Percentiles rank a stretch among this genome's conserved stretches.
phyloP scores from a whole-genome alignment of 192 early-diverging fungal genomes.

The Paraglomus occultum region DNA sequence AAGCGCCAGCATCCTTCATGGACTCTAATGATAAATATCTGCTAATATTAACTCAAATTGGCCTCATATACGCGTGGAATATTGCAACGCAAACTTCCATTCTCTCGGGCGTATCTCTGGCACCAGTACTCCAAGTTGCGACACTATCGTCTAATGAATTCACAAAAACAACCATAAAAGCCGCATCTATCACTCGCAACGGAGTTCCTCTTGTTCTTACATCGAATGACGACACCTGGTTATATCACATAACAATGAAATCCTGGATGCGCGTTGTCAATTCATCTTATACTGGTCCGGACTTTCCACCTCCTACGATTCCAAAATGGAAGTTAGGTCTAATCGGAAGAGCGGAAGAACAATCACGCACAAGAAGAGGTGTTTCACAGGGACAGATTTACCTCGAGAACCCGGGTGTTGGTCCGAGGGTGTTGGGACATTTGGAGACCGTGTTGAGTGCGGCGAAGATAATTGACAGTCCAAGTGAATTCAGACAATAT shows the following conservation, averaged over 20 bases:
- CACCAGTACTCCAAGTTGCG: constrained; percentile 59
- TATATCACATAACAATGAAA: constrained; percentile 63
- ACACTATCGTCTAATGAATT: constrained; percentile 32
- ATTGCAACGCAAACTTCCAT: constrained; percentile 47
- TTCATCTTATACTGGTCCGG: constrained; percentile 52
- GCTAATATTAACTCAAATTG: constrained; percentile 62
- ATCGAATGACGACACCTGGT: constrained; percentile 55
- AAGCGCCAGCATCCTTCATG: constrained; percentile 59
- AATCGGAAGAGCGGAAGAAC: not conserved
- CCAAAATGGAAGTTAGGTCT: constrained; percentile 6
- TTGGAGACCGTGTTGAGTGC: constrained; percentile 59
- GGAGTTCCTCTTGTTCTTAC: constrained; percentile 68
- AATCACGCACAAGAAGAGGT: constrained; percentile 19
- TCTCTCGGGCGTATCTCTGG: constrained; percentile 57
- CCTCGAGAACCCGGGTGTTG: constrained; percentile 36
- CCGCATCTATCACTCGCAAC: constrained; percentile 55
- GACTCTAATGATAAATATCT: constrained; percentile 56
- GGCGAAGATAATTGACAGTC: constrained; percentile 48
- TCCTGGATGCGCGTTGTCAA: constrained; percentile 67
- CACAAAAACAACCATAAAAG: constrained; percentile 47
- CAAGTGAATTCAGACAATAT: constrained; percentile 61
- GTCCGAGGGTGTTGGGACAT: constrained; percentile 46
- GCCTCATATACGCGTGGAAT: constrained; percentile 71
- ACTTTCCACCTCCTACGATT: constrained; percentile 42
- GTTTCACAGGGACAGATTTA: constrained; percentile 36